phyloP scores from a whole-genome alignment of 768 basidiomycete species.

The Lentinula raphanica region DNA sequence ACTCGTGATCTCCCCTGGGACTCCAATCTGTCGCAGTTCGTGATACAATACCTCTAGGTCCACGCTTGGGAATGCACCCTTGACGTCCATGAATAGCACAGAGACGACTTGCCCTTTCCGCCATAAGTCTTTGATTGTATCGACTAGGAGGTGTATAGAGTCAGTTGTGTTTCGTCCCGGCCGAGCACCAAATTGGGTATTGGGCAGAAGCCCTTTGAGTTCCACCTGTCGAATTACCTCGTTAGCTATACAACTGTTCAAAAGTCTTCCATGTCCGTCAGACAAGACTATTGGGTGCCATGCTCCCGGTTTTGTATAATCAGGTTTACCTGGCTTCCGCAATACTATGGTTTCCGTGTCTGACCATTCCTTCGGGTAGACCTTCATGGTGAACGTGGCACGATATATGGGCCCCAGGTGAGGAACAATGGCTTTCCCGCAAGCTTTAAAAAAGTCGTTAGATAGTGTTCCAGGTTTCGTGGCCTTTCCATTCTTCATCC shows the following conservation, averaged over 20 bases:
- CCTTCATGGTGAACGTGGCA: slow-evolving; percentile 19
- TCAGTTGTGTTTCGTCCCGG: slow-evolving; percentile 26
- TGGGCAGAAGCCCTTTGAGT: slow-evolving; percentile 15
- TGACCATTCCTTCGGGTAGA: slow-evolving; percentile 26
- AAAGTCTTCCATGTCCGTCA: neutral
- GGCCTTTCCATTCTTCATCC: slow-evolving; percentile 16
- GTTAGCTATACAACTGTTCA: neutral
- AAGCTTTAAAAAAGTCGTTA: slow-evolving; percentile 23
- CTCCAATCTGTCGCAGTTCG: slow-evolving; percentile 17
- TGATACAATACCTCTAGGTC: slow-evolving; percentile 13
- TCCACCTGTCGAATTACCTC: slow-evolving; percentile 11
- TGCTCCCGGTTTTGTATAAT: slow-evolving; percentile 26
- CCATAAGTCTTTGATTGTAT: slow-evolving; percentile 19
- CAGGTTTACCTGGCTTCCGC: slow-evolving; percentile 26
- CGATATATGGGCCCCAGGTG: slow-evolving; percentile 22
- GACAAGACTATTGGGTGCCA: slow-evolving; percentile 30
- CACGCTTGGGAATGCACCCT: slow-evolving; percentile 23
- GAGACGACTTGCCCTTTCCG: slow-evolving; percentile 16
- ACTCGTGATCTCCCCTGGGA: slow-evolving; percentile 15
- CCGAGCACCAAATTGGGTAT: slow-evolving; percentile 23
- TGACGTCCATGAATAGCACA: slow-evolving; percentile 24
- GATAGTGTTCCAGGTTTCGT: slow-evolving; percentile 19
- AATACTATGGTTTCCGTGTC: slow-evolving; percentile 23
- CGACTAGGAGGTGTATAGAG: slow-evolving; percentile 18
- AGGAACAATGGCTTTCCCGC: slow-evolving; percentile 13